Base-by-base conservation (phyloP, 2,329 filamentous ascomycete species). In the Calonectria honghensis region DNA sequence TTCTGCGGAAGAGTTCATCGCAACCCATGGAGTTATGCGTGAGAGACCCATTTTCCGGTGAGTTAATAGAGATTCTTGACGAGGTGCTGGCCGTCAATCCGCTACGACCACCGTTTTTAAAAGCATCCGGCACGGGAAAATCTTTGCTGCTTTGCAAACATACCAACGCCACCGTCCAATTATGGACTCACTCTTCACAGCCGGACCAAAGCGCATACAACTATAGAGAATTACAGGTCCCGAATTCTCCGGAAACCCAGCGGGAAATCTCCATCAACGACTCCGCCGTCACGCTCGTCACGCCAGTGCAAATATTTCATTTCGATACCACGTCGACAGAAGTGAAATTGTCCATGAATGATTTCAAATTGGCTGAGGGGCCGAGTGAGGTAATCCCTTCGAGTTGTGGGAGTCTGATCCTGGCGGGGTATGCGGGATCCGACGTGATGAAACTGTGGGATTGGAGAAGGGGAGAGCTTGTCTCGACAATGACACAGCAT, bases 251-350 rank as follows among this genome's bases (percentile, higher is more conserved):
- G 3, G 57, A 63, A 16, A 63, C 35, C 18, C 57, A 41, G 14
- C 57, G 57, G 5, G 57, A 63, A 41, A 41, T 63, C 10, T 63
- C 57, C 24, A 41, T 63, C 14, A 18, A 11, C 13, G 57, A 63
- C 24, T 20, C 24, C 2, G 24, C 35, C 3, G 18, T 63, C 27
- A 63, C 35, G 13, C 37, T 63, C 7, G 37, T n/a, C 37, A 63
- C 57, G 5, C 57, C 35, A 20, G 31, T 39, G 57, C 57, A 41
- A 39, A 27, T 63, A 20, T 31, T 63, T 41, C 13, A 7, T 7
- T 63, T 63, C 29, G 57, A 63, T 9, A 63, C 16, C 2, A 18
- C 57, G 31, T 41, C 57, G 3, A 14, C 39, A 9, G 57, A 63
- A 1, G n/a, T 63, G 3, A 31, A 63, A 10, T 41, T 29, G 2